Percentiles rank a stretch among this genome's conserved stretches.
Conservation (phyloP, 345 rosid species). For the Cochlearia excelsa region DNA sequence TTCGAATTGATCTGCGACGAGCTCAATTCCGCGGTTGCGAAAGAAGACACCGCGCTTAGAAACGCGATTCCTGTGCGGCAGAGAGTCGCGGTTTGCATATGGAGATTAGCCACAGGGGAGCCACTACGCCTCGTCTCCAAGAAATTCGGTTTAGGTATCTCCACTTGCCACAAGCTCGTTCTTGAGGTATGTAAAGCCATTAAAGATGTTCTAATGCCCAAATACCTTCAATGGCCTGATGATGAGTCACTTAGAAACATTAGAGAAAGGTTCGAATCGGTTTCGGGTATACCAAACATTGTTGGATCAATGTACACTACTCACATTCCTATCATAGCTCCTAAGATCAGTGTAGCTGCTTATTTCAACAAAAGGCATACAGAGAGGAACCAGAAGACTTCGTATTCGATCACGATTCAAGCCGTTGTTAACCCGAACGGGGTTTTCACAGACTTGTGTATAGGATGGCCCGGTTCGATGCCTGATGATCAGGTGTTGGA, state of each 20-base stretch:
- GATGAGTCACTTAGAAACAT: slow-evolving; percentile 45
- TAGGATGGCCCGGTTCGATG: slow-evolving; percentile 92
- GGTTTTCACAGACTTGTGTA: slow-evolving; percentile 75
- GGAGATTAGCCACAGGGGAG: slow-evolving; percentile 85
- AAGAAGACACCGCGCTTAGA: slow-evolving; percentile 81
- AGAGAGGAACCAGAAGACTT: slow-evolving; percentile 74
- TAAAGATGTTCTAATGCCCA: slow-evolving; percentile 68
- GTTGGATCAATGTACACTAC: slow-evolving; percentile 82
- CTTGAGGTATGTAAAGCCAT: slow-evolving; percentile 80
- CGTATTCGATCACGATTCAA: slow-evolving; percentile 68
- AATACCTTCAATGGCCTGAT: slow-evolving; percentile 75
- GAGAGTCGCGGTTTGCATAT: slow-evolving; percentile 88
- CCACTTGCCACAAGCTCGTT: slow-evolving; percentile 75
- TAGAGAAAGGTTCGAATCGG: slow-evolving; percentile 45
- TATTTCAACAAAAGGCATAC: slow-evolving; percentile 77
- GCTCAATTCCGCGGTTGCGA: slow-evolving; percentile 70
- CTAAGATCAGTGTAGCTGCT: slow-evolving; percentile 67
- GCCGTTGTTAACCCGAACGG: slow-evolving; percentile 72
- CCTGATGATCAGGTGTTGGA: slow-evolving; percentile 73
- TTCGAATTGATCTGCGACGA: slow-evolving; percentile 82
- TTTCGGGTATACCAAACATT: slow-evolving; percentile 64
- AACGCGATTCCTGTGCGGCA: slow-evolving; percentile 91
- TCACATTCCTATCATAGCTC: slow-evolving; percentile 81
- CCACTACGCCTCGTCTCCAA: slow-evolving; percentile 69
- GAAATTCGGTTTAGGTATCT: slow-evolving; percentile 74